Base-by-base conservation (phyloP, 2,329 filamentous ascomycete species). In the Domatiomyces catenatus region DNA sequence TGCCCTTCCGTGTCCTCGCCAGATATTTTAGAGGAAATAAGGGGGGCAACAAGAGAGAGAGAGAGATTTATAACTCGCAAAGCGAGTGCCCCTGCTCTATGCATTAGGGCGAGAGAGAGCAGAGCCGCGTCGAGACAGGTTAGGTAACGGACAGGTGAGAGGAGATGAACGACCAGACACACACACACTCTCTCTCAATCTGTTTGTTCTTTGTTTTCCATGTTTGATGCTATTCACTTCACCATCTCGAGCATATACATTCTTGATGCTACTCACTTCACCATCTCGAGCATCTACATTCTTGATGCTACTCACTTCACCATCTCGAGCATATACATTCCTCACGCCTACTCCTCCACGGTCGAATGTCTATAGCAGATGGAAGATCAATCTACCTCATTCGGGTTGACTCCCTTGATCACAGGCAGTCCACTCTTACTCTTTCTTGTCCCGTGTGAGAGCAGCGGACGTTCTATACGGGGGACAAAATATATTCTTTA, bases 321-420 rank as follows among this genome's bases (percentile, higher is more conserved):
- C 63, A 65, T 64, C 62, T 60, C 58, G 64, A 60, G 63, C 63
- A 65, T 65, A 64, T 64, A 59, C 63, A 60, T 63, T 39, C 32
- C 59, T 57, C 48, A 48, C 53, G 57, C 50, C 46, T 48, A 48
- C 50, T 55, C 48, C 52, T 54, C 62, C 52, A 64, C 69, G 63
- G 64, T 61, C 63, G 60, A 64, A 65, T 64, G 67, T 68, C 70
- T 73, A 72, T 70, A 72, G 64, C 64, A 62, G 68, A 70, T 72
- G 70, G 70, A 54, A 72, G 58, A 72, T 65, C 50, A 62, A 59
- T 48, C 42, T 48, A 53, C 48, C 32, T 10, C 15, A 15, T 39
- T 15, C 10, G 12, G 32, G 10, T 15, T 39, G 32, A 47, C 48
- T 56, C 61, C 54, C 56, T 55, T 54, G 56, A 57, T 59, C 53